Evolutionary conservation across 2,329 filamentous ascomycete genomes (phyloP).

Genomic region (Xylariaceae sp.): DNA sequence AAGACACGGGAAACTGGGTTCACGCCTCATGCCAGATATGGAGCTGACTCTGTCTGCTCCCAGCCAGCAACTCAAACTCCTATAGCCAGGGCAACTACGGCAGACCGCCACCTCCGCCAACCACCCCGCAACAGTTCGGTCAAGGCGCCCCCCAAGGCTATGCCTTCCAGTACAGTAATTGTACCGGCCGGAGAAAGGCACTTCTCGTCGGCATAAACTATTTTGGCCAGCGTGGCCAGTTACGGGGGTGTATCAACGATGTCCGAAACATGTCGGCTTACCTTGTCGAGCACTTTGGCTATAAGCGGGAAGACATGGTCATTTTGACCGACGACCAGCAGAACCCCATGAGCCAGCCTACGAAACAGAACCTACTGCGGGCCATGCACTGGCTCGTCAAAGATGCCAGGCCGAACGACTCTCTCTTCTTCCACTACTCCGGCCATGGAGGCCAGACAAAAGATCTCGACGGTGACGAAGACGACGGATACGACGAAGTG

Average conservation of each 20-base stretch:
- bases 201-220: slow-evolving; percentile 95
- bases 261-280: slow-evolving; percentile 96
- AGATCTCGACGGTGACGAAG: slow-evolving; percentile 70
- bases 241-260: slow-evolving; percentile 94
- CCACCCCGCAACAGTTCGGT: slow-evolving; percentile 68
- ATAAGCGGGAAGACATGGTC: slow-evolving; percentile 95
- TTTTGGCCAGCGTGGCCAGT: slow-evolving; percentile 84
- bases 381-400: slow-evolving; percentile 99
- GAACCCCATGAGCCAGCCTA: slow-evolving; percentile 95
- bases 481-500: slow-evolving; percentile 73
- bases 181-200: slow-evolving; percentile 83
- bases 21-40: slow-evolving; percentile 6
- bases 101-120: slow-evolving; percentile 63
- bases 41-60: slow-evolving; percentile 11
- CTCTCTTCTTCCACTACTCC: slow-evolving; percentile 96
- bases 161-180: slow-evolving; percentile 86
- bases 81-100: slow-evolving; percentile 53
- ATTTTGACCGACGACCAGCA: slow-evolving; percentile 94
- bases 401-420: slow-evolving; percentile 87
- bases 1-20: slow-evolving; percentile 14
- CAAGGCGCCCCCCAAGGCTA: slow-evolving; percentile 76
- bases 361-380: slow-evolving; percentile 88
- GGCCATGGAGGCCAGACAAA: slow-evolving; percentile 75
- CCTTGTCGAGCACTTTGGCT: slow-evolving; percentile 82
- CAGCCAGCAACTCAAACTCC: slow-evolving; percentile 44